Evolutionary conservation across 2,329 filamentous ascomycete species (phyloP).

Genomic region (Cladosporium halotolerans): DNA sequence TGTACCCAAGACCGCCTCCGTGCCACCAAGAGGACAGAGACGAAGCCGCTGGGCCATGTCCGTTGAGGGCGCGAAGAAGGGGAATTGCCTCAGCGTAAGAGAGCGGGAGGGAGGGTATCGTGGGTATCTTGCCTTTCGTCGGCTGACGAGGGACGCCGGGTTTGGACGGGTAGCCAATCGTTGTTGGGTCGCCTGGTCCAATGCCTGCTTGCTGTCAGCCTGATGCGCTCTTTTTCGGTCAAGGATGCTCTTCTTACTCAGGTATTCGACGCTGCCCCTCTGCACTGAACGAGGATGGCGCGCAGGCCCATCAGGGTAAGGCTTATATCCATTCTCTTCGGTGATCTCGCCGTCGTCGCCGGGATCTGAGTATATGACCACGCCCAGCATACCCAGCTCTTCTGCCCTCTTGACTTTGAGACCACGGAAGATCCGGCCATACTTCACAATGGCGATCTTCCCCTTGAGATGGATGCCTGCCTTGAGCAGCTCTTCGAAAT

Average conservation of each 20-base stretch:
- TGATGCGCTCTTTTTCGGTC: not conserved
- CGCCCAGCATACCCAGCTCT: slow-evolving; percentile 82
- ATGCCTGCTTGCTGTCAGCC: slow-evolving; percentile 37
- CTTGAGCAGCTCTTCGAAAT: slow-evolving; percentile 73
- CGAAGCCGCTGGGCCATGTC: slow-evolving; percentile 70
- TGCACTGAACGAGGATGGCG: slow-evolving; percentile 85
- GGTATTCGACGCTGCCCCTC: slow-evolving; percentile 69
- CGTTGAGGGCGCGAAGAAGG: slow-evolving; percentile 83
- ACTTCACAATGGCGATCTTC: slow-evolving; percentile 81
- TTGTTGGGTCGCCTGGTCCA: slow-evolving; percentile 71
- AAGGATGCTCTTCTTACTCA: slow-evolving; percentile 33
- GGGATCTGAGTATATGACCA: slow-evolving; percentile 79
- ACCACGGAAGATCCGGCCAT: slow-evolving; percentile 80
- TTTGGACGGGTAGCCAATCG: slow-evolving; percentile 87
- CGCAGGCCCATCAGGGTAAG: slow-evolving; percentile 81
- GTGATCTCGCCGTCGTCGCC: slow-evolving; percentile 80
- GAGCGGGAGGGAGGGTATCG: slow-evolving; percentile 85
- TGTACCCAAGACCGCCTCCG: slow-evolving; percentile 66
- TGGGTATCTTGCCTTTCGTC: slow-evolving; percentile 63
- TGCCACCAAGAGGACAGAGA: slow-evolving; percentile 69
- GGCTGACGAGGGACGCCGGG: slow-evolving; percentile 75
- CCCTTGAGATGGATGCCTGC: slow-evolving; percentile 71
- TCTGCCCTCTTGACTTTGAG: slow-evolving; percentile 90
- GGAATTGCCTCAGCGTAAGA: slow-evolving; percentile 83
- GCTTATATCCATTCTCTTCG: slow-evolving; percentile 69